A percentile compares a stretch with the other conserved stretches of the same genome.
phyloP scores from a whole-genome alignment of 345 rosid genomes.

The Gynandropsis gynandra region DNA sequence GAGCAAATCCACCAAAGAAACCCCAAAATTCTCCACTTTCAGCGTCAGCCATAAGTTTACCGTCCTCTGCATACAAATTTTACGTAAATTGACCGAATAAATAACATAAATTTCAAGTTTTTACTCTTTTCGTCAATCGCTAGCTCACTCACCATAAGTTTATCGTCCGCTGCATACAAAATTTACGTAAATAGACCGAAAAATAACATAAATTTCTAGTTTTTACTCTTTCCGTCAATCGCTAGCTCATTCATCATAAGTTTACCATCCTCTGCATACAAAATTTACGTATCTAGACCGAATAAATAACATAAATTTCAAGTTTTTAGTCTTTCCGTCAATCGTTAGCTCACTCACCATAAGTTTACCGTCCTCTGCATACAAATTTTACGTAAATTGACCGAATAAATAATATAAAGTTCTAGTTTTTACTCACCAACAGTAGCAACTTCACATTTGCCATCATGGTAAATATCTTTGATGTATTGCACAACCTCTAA shows the following conservation, averaged over 20 bases:
- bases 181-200: conserved; percentile 18
- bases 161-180: too few relatives aligned
- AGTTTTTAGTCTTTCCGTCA: conserved; percentile 9
- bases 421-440: conserved; percentile 56
- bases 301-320: conserved; percentile 1
- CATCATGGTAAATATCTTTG: conserved; percentile 90
- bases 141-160: too few relatives aligned
- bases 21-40: conserved; percentile 98
- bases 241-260: too few relatives aligned
- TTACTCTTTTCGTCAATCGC: conserved; percentile 9
- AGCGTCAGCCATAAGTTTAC: conserved; percentile 95
- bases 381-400: conserved; percentile 18
- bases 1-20: conserved; percentile 97
- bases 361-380: conserved; percentile 87
- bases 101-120: background rate
- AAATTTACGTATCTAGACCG: conserved; percentile 17
- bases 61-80: conserved; percentile 62
- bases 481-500: conserved; percentile 94
- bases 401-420: conserved; percentile 4
- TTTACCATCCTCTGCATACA: too few relatives aligned
- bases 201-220: background rate
- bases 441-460: conserved; percentile 88
- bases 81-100: conserved; percentile 19
- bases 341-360: conserved; percentile 51
- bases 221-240: conserved; percentile 8